Base-by-base conservation (phyloP, 2,329 filamentous ascomycete genomes). In the Zasmidium citrigriseum region DNA sequence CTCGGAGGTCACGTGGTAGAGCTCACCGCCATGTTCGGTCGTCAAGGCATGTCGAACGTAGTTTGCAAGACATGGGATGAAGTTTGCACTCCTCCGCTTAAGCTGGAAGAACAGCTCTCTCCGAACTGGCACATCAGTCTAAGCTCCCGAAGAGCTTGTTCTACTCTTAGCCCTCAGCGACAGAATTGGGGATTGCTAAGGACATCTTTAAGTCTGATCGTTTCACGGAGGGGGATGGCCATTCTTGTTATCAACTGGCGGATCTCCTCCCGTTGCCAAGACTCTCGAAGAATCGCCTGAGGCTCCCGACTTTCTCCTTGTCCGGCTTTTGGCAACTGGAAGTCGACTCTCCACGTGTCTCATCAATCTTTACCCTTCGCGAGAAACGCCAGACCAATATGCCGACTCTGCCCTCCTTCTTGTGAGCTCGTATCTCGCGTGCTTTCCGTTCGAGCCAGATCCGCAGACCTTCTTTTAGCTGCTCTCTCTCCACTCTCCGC, bases 391-490 rank as follows among this genome's bases (percentile, higher is more conserved):
- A 76, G 18, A 73, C 74, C 52, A 79, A 64, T 23, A 77, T 76
- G 46, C 74, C 82, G 22, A 72, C 72, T 38, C 66, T 61, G 48
- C 71, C 71, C 45, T 73, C 72, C 52, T 68, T 67, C 65, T 72
- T 67, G 59, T 73, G 64, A 56, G 67, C 60, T 54, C 65, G 65
- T 63, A 77, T 73, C 68, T 75, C 61, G 9, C 64, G 55, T 16
- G 71, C 72, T 59, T 72, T 73, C 27, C 70, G 64, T 56, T 76
- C 87, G 2, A 90, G 80, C 86, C 87, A 90, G 12, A 80, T 79
- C 38, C 87, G 76, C 60, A 91, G 72, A 16, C 81, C 81, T 67
- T 90, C 87, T 70, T 89, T 90, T 46, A 90, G 78, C 59, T 80
- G 79, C 75, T 90, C 86, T 64, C 82, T 82, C 75, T 90, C 88